Percentiles rank a stretch among this genome's conserved stretches.
These are phyloP conservation scores for Cyclocybe aegerita DNA, from an alignment of 768 basidiomycete genomes.

Conservation along the genomic window DNA sequence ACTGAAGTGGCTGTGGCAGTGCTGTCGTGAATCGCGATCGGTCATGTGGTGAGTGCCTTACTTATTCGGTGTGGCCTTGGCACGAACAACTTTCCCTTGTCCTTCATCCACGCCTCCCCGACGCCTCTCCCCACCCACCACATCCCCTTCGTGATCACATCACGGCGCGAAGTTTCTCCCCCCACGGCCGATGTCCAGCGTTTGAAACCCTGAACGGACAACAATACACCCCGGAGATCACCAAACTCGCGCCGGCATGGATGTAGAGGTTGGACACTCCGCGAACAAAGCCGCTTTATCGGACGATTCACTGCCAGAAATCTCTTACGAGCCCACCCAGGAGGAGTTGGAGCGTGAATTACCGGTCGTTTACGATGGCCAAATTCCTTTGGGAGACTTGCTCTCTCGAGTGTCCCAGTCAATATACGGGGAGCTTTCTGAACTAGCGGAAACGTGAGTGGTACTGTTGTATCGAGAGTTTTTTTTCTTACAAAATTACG, in stretches of 20 bases:
- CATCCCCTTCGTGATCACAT: too few species aligned
- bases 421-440: conserved; percentile 80
- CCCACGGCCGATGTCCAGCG: background rate
- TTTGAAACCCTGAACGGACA: background rate
- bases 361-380: conserved; percentile 70
- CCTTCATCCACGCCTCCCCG: too few species aligned
- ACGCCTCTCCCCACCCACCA: too few species aligned
- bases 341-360: conserved; percentile 74
- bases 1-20: too few species aligned
- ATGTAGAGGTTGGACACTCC: conserved; percentile 10
- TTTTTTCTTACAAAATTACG: background rate
- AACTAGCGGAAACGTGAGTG: conserved; percentile 83
- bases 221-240: conserved; percentile 1
- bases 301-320: conserved; percentile 27
- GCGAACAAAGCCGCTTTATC: conserved; percentile 9
- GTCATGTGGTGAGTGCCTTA: too few species aligned
- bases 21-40: too few species aligned
- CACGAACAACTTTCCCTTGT: too few species aligned
- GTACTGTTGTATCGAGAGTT: background rate
- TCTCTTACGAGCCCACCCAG: conserved; percentile 31
- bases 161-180: too few species aligned
- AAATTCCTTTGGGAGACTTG: conserved; percentile 70
- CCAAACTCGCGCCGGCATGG: conserved; percentile 6
- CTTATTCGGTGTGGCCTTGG: too few species aligned
- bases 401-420: conserved; percentile 76